Percentiles rank a stretch among this genome's conserved stretches.
These are phyloP conservation scores for Tolypocladium nubicola DNA, from an alignment of 2,329 filamentous ascomycete genomes.

Conservation along the genomic window DNA sequence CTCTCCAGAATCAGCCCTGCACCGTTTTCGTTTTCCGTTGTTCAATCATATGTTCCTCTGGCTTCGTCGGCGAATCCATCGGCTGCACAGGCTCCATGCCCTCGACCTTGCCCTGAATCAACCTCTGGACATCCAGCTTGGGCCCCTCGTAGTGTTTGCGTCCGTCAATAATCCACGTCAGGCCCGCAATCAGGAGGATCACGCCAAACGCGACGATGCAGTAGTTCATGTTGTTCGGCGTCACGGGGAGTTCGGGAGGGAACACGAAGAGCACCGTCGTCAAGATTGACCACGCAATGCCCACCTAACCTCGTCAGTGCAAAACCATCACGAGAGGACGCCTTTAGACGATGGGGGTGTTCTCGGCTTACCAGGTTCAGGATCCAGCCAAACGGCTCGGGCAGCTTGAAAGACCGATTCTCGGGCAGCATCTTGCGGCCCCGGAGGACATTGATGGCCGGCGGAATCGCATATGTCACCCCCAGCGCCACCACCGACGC, in stretches of 20 bases:
- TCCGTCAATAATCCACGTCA: slow-evolving; percentile 37
- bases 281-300: slow-evolving; percentile 55
- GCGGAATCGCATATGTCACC: slow-evolving; percentile 66
- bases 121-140: slow-evolving; percentile 9
- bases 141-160: slow-evolving; percentile 34
- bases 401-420: slow-evolving; percentile 24
- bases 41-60: slow-evolving; percentile 1
- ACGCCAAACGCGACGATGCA: slow-evolving; percentile 36
- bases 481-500: slow-evolving; percentile 65
- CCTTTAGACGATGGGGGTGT: too few relatives aligned
- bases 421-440: slow-evolving; percentile 57
- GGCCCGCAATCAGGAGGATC: slow-evolving; percentile 31
- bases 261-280: slow-evolving; percentile 69
- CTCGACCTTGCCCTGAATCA: slow-evolving; percentile 3
- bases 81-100: slow-evolving; percentile 1
- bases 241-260: slow-evolving; percentile 55
- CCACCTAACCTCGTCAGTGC: slow-evolving; percentile 18
- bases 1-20: not conserved
- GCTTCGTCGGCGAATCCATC: not conserved
- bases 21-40: not conserved
- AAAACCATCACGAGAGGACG: not conserved
- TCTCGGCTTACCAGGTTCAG: slow-evolving; percentile 14
- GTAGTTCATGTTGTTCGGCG: slow-evolving; percentile 58
- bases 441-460: slow-evolving; percentile 56
- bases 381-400: slow-evolving; percentile 24